Evolutionary conservation across 441 rosid species (phyloP).

Genomic region (Metrosideros polymorpha): DNA sequence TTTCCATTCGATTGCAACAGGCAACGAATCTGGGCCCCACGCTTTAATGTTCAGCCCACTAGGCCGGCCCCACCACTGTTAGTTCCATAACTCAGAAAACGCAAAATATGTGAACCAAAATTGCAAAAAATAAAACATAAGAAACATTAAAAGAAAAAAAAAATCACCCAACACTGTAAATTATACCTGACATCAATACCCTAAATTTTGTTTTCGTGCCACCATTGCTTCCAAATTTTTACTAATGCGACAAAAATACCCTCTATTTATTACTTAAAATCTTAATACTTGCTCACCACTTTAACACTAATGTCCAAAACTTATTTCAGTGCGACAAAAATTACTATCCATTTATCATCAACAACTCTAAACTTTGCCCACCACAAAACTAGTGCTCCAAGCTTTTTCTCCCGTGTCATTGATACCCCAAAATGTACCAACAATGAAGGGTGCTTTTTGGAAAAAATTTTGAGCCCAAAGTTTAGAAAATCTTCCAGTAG

Average conservation of each 20-base stretch:
- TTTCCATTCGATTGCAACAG: not conserved
- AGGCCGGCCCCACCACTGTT: not conserved
- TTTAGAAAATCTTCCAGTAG: too few relatives aligned
- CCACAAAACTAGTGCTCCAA: rapidly evolving
- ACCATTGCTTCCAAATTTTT: too few relatives aligned
- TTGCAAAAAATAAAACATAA: rapidly evolving
- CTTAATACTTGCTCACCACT: too few relatives aligned
- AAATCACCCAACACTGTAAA: rapidly evolving
- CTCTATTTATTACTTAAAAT: too few relatives aligned
- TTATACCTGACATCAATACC: not conserved
- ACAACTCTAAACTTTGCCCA: too few relatives aligned
- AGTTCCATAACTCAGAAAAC: not conserved
- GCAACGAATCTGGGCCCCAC: not conserved
- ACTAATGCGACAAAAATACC: too few relatives aligned
- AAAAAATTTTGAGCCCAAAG: too few relatives aligned
- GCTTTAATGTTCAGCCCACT: not conserved
- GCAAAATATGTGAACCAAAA: not conserved
- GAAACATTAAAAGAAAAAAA: not conserved
- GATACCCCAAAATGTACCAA: not conserved
- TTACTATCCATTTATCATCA: too few relatives aligned
- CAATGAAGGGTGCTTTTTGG: too few relatives aligned
- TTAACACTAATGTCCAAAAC: too few relatives aligned
- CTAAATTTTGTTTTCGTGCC: too few relatives aligned
- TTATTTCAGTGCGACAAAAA: too few relatives aligned
- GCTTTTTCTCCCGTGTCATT: rapidly evolving